Base-by-base conservation (phyloP, 2,329 filamentous ascomycete species). In the Ophiostoma tasmaniense region DNA sequence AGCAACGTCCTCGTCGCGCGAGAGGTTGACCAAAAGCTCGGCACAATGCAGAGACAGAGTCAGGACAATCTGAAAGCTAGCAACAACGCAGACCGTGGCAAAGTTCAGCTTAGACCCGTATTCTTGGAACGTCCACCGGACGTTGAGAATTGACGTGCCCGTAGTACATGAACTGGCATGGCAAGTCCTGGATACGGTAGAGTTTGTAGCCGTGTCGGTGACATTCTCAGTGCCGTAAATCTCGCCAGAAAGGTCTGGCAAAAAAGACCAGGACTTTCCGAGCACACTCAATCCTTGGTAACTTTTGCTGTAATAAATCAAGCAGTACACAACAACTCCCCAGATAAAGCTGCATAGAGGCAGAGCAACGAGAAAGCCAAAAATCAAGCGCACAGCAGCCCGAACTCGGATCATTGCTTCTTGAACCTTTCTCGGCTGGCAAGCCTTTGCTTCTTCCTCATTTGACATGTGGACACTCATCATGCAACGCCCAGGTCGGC, bases 1-100 rank as follows among this genome's bases (percentile, higher is more conserved):
- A 45, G 72, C 75, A 17, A 75, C 73, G 10, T 64, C 70, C 70
- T 77, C 76, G 66, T 77, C 76, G 25, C 76, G 72, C 11, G 74
- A 72, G 22, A 74, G 66, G 68, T 74, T 74, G 68, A 74, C 73
- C 25, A 74, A 68, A 25, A 75, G 73, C 64, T 75, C 73, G 20
- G 73, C 72, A 61, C 73, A 74, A 70, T 74, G 73, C n/a, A 75
- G 73, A 4, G 71, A 69, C n/a, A 74, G 59, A 1, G 74, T 73
- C n/a, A 76, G 70, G 30, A 72, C 66, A 2, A 73, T 73, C 70
- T 77, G 76, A 59, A 76, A 72, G 7, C 64, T 69, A 14, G 72
- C 72, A 61, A 76, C 73, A 14, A 75, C 68, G 66, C 75, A 74
- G 39, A 76, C 74, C n/a, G 72, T 71, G 59, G 59, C 59, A 17